Conservation (phyloP, 306 rosid species). For the Lotus japonicus region DNA sequence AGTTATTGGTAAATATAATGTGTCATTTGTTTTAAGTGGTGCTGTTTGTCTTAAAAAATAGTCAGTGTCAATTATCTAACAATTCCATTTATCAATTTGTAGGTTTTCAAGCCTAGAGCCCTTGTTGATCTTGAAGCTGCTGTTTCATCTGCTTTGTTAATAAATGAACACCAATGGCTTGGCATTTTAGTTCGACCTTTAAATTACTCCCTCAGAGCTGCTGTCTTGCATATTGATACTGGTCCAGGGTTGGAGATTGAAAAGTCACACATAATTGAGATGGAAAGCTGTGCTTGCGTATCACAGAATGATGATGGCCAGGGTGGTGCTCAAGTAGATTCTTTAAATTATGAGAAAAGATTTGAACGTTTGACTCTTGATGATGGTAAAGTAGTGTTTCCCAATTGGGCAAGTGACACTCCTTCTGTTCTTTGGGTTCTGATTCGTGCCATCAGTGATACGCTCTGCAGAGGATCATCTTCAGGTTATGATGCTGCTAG, state of each 20-base stretch:
- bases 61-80: constrained; percentile 22
- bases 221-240: constrained; percentile 85
- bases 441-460: constrained; percentile 59
- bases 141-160: constrained; percentile 84
- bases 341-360: constrained; percentile 33
- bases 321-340: constrained; percentile 37
- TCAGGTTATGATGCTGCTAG: constrained; percentile 63
- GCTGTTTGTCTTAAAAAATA: neutral
- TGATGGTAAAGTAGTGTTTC: constrained; percentile 78
- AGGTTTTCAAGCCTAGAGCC: constrained; percentile 91
- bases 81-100: constrained; percentile 8
- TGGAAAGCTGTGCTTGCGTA: constrained; percentile 52
- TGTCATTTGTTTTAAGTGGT: neutral
- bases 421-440: constrained; percentile 90
- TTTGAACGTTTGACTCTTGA: constrained; percentile 49
- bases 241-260: constrained; percentile 92
- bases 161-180: constrained; percentile 93
- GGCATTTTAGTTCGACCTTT: constrained; percentile 83
- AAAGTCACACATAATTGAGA: constrained; percentile 63
- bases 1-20: neutral
- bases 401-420: constrained; percentile 87
- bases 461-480: constrained; percentile 77
- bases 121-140: constrained; percentile 94
- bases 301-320: constrained; percentile 33
- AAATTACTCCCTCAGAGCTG: constrained; percentile 83